Percentiles rank a stretch among this genome's conserved stretches.
Evolutionary conservation across 139 green algal genomes (phyloP).

Genomic region (Trebouxia sp.): DNA sequence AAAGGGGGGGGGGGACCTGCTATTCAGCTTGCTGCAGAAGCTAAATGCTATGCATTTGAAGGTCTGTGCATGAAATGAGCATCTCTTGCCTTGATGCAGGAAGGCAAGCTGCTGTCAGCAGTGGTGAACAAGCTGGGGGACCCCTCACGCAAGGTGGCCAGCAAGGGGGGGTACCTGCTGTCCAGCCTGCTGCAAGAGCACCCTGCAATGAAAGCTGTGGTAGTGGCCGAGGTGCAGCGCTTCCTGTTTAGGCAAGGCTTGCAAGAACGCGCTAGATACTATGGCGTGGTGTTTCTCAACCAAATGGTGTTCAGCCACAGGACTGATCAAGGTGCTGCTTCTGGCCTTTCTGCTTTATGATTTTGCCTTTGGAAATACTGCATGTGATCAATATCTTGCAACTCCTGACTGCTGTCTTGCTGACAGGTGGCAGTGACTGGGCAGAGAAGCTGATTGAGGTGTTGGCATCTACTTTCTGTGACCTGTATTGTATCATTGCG

Average conservation of each 20-base stretch:
- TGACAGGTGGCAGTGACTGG: too few relatives aligned
- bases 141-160: slow-evolving; percentile 82
- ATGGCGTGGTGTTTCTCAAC: slow-evolving; percentile 89
- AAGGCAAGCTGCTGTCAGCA: slow-evolving; percentile 68
- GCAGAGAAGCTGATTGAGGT: too few relatives aligned
- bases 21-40: too few relatives aligned
- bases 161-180: slow-evolving; percentile 85
- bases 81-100: slow-evolving; percentile 17
- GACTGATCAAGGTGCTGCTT: slow-evolving; percentile 29
- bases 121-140: slow-evolving; percentile 97
- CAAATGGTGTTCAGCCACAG: slow-evolving; percentile 80
- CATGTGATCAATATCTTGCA: too few relatives aligned
- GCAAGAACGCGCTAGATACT: slow-evolving; percentile 82
- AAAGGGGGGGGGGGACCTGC: too few relatives aligned
- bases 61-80: background rate
- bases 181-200: slow-evolving; percentile 78
- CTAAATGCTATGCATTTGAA: background rate
- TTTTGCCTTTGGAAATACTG: too few relatives aligned
- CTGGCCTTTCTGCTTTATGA: too few relatives aligned
- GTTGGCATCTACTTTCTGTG: too few relatives aligned
- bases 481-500: too few relatives aligned
- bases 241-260: slow-evolving; percentile 84
- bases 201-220: slow-evolving; percentile 85
- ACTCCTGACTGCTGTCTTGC: too few relatives aligned
- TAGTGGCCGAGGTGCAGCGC: slow-evolving; percentile 84